phyloP scores from a whole-genome alignment of 208 protist species.

The Crithidia sp. region DNA sequence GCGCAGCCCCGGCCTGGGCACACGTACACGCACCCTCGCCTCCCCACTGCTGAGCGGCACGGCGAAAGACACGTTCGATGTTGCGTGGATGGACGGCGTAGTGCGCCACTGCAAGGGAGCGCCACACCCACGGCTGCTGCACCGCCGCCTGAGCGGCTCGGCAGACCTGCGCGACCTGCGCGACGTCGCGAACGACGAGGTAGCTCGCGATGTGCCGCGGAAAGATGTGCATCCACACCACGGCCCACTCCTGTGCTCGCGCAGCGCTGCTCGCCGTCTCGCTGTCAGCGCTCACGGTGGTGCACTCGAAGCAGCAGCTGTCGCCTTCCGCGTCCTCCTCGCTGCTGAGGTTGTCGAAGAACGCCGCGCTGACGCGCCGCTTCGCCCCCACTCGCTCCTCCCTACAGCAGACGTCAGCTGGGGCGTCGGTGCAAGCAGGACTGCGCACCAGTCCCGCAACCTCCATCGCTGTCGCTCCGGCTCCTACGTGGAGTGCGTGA shows the following conservation, averaged over 20 bases:
- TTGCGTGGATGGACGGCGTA: slow-evolving; percentile 17
- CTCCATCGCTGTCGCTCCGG: neutral
- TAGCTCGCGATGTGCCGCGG: slow-evolving; percentile 33
- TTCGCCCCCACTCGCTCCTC: neutral
- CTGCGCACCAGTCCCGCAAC: slow-evolving; percentile 13
- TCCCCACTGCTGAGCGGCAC: slow-evolving; percentile 19
- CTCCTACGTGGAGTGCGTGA: too few species aligned
- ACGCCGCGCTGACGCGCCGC: neutral
- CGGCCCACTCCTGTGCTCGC: slow-evolving; percentile 2
- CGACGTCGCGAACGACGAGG: slow-evolving; percentile 35
- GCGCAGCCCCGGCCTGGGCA: too few species aligned
- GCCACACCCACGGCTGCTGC: slow-evolving; percentile 43
- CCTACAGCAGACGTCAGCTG: neutral
- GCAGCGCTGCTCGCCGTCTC: neutral
- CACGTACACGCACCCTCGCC: neutral
- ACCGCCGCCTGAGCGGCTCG: slow-evolving; percentile 4
- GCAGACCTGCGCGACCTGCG: slow-evolving; percentile 29
- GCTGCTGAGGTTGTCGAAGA: neutral
- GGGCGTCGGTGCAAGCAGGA: neutral
- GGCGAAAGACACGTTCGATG: slow-evolving; percentile 15
- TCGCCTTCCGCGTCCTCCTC: neutral
- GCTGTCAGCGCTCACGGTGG: neutral
- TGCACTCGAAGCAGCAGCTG: neutral
- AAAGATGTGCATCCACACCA: slow-evolving; percentile 44
- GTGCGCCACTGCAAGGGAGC: slow-evolving; percentile 25